These are phyloP conservation scores for Eustoma russellianum DNA, from an alignment of 257 asterid species.

Conservation along the genomic window DNA sequence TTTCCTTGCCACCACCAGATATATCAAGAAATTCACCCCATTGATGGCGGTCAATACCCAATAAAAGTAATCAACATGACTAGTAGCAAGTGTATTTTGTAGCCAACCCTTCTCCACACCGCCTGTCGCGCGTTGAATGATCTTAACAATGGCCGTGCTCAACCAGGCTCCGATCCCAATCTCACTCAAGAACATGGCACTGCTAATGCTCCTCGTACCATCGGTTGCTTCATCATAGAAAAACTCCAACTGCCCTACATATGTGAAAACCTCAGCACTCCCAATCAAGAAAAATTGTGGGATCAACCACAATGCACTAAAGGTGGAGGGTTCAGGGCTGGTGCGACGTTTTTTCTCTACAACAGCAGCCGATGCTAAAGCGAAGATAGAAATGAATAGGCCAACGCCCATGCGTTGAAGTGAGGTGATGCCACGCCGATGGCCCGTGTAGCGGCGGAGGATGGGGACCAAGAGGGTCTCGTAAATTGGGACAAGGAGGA, in stretches of 20 bases:
- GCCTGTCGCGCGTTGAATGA: slow-evolving; percentile 31
- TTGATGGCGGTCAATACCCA: slow-evolving; percentile 52
- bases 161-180: slow-evolving; percentile 84
- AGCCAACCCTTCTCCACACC: slow-evolving; percentile 52
- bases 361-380: slow-evolving; percentile 53
- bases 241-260: slow-evolving; percentile 73
- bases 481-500: slow-evolving; percentile 55
- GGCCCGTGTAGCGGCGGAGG: slow-evolving; percentile 51
- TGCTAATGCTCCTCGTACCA: slow-evolving; percentile 67
- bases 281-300: slow-evolving; percentile 65
- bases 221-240: slow-evolving; percentile 72
- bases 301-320: slow-evolving; percentile 57
- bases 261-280: slow-evolving; percentile 62
- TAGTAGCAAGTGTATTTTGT: slow-evolving; percentile 36
- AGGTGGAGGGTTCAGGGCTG: not conserved
- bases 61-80: slow-evolving; percentile 53
- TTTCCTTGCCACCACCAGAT: slow-evolving; percentile 29
- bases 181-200: slow-evolving; percentile 74
- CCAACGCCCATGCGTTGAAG: slow-evolving; percentile 68
- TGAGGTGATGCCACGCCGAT: slow-evolving; percentile 54
- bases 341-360: slow-evolving; percentile 46
- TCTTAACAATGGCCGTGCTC: slow-evolving; percentile 57
- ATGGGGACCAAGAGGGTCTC: slow-evolving; percentile 43
- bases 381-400: slow-evolving; percentile 53
- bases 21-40: slow-evolving; percentile 46